Base-by-base conservation (phyloP, 2,329 filamentous ascomycete species). In the Claviceps monticola region DNA sequence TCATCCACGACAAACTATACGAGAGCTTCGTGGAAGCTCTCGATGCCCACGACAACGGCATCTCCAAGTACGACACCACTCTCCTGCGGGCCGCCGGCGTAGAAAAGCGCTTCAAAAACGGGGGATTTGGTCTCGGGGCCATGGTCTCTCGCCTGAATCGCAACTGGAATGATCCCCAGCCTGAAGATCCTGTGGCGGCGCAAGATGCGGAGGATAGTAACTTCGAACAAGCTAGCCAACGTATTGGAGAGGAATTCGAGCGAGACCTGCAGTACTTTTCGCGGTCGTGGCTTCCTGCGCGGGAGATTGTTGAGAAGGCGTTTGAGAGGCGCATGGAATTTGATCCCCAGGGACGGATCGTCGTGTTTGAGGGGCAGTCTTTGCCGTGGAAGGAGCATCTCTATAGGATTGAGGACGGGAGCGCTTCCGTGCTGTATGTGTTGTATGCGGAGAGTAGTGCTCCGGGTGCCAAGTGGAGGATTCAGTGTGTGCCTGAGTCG, bases 301-400 rank as follows among this genome's bases (percentile, higher is more conserved):
- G 91, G 58, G 75, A 82, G 38, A 76, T 88, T 51, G 89, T 97
- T 47, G 79, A 82, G 58, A 70, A 78, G 43, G 89, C 91, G 9
- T 95, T 93, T 65, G 72, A 75, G 37, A 76, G 77, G 56, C 82
- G 91, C 51, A 64, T 69, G 29, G 73, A 84, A 58, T 78, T 81
- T 63, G 86, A 95, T 64, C 62, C 82, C 9, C 72, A 83, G 57
- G 90, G 90, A 52, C 82, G 88, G 56, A 80, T 97, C 54, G 74
- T 97, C 61, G 83, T 96, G 26, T 77, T 98, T 52, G 79, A 85
- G 56, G 74, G 74, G 38, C 82, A 86, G 64, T 82, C 85, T 53
- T 86, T 91, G 55, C 91, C 91, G 2, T 97, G 93, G 93, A 93
- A 95, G 67, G 91, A 97, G 63, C 93, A 98, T 67, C 76, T 98